Percentiles rank a stretch among this genome's conserved stretches.
These are phyloP conservation scores for Saksenaea vasiformis DNA, from an alignment of 371 early-diverging fungal species.

Conservation along the genomic window DNA sequence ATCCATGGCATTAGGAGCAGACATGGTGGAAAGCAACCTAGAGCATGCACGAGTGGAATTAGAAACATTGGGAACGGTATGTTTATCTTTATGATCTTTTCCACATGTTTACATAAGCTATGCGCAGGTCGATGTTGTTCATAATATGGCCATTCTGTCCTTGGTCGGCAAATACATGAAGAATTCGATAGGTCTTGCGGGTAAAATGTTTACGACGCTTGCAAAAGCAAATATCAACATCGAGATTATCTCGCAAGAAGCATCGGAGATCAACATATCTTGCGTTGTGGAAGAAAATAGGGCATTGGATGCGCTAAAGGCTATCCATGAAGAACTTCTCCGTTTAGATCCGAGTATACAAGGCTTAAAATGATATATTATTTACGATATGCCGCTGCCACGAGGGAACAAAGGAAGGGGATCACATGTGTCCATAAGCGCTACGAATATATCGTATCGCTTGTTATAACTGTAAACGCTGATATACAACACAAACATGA, in stretches of 20 bases:
- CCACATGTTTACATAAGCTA: background rate
- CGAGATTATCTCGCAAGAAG: constrained; percentile 98
- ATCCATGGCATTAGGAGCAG: constrained; percentile 88
- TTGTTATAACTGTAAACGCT: too few relatives aligned
- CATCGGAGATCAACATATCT: constrained; percentile 96
- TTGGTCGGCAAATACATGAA: constrained; percentile 96
- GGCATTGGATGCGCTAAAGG: constrained; percentile 79
- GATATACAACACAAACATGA: too few relatives aligned
- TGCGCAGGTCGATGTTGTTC: constrained; percentile 64
- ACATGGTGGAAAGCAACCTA: constrained; percentile 60
- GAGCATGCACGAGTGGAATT: constrained; percentile 69
- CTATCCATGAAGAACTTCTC: constrained; percentile 81
- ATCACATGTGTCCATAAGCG: too few relatives aligned
- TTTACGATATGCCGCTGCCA: too few relatives aligned
- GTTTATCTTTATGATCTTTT: background rate
- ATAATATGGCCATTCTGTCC: constrained; percentile 92
- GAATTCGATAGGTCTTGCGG: constrained; percentile 92
- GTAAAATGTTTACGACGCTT: constrained; percentile 91
- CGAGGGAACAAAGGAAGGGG: too few relatives aligned
- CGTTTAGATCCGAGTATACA: constrained; percentile 31
- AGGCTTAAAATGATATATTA: background rate
- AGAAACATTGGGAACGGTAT: constrained; percentile 69
- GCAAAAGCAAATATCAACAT: constrained; percentile 91
- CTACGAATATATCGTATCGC: too few relatives aligned
- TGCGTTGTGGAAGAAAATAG: constrained; percentile 85